Base-by-base conservation (phyloP, 2,329 filamentous ascomycete species). In the Xylaria sp. region DNA sequence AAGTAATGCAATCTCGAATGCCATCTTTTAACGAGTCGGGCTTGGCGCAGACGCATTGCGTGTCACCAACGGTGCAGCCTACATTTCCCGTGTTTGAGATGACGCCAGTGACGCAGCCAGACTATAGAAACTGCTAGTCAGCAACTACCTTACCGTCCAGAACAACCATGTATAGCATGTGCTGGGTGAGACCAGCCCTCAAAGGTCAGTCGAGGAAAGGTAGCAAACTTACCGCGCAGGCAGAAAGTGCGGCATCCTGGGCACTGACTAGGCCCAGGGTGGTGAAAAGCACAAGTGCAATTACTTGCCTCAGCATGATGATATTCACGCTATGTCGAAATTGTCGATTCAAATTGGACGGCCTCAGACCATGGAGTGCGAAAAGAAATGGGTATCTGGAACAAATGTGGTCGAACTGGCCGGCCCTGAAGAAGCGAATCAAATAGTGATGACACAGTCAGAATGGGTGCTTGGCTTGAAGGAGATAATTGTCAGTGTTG, bases 41-140 rank as follows among this genome's bases (percentile, higher is more conserved):
- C 12, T 79, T 79, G 33, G 69, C 73, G 71, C 84, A 86, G 18
- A 86, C 77, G 69, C 84, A 86, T 18, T 76, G 31, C 1, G 63
- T 75, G 63, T 80, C 77, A 7, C 75, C 75, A 12, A 68, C 68
- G 6, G 70, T 70, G 59, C 79, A 80, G 33, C 75, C 75, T 12
- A 78, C 65, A 12, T 43, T 58, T 8, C 52, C 65, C 2, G 68
- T 65, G 57, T 75, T 74, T 6, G 65, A 51, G 33, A 76, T 73
- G 41, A 76, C 75, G 20, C 75, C 75, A 66, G 62, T 72, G 59
- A 78, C 74, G 64, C 77, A 78, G n/a, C 73, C 73, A 9, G 70
- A 69, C 76, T 78, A 62, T 36, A 36, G 39, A 36, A 28, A 20
- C 15, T 18, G 48, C 18, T 3, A 33, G 59, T 76, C 54, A 76